phyloP scores from a whole-genome alignment of 805 yeast species.

The Candida peoriensis region DNA sequence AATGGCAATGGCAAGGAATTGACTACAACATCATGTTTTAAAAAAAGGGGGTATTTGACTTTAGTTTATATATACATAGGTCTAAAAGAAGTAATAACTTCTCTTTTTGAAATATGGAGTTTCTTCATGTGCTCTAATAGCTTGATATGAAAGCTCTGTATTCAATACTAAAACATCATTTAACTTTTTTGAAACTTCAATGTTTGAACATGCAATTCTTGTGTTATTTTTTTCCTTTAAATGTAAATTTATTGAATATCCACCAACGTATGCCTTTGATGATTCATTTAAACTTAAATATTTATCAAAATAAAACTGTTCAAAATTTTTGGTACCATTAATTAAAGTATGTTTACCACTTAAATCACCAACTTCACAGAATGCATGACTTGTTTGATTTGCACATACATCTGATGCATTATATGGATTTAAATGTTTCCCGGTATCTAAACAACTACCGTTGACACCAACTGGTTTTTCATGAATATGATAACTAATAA shows the following conservation, averaged over 20 bases:
- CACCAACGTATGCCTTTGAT: not conserved
- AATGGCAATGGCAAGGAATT: too few species aligned
- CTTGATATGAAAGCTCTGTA: too few species aligned
- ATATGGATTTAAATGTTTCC: slow-evolving; percentile 56
- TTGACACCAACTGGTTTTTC: slow-evolving; percentile 41
- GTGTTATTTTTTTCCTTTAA: not conserved
- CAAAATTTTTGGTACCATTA: not conserved
- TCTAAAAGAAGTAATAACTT: too few species aligned
- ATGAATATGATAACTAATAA: slow-evolving; percentile 61
- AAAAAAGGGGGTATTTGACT: too few species aligned
- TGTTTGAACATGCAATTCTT: not conserved
- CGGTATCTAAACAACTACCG: slow-evolving; percentile 47
- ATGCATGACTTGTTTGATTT: slow-evolving; percentile 40
- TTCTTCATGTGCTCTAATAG: too few species aligned
- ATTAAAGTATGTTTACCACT: slow-evolving; percentile 61
- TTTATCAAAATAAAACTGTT: not conserved
- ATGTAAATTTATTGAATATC: not conserved
- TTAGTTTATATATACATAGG: too few species aligned
- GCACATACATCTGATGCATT: slow-evolving; percentile 43
- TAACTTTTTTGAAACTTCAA: too few species aligned
- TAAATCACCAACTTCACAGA: slow-evolving; percentile 64
- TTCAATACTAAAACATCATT: too few species aligned
- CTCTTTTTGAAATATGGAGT: too few species aligned
- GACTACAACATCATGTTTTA: too few species aligned
- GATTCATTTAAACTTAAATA: not conserved